These are phyloP conservation scores for Hemileia vastatrix DNA, from an alignment of 1,284 basidiomycete species.

Conservation along the genomic window DNA sequence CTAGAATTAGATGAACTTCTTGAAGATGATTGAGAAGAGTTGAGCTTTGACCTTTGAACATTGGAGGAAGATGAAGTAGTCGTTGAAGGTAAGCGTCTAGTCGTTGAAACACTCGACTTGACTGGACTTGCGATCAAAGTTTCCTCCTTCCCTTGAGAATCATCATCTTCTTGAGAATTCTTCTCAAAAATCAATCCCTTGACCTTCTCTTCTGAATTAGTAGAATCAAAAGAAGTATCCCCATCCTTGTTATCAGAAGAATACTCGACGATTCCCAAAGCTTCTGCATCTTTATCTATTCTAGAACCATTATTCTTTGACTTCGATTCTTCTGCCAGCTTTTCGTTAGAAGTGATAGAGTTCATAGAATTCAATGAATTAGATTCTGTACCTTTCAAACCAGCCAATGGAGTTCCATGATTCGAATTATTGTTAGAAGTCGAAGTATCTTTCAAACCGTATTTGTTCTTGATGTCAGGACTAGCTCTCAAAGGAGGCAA, in stretches of 20 bases:
- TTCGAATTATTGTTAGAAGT: background rate
- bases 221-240: background rate
- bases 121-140: too few species aligned
- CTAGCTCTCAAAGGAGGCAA: constrained; percentile 11
- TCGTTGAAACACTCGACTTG: too few species aligned
- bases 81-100: too few species aligned
- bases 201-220: background rate
- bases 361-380: background rate
- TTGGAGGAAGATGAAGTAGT: background rate
- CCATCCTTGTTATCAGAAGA: background rate
- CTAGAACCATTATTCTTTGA: background rate
- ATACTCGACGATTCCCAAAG: background rate
- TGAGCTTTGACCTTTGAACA: background rate
- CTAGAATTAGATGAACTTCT: background rate
- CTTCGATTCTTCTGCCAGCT: background rate
- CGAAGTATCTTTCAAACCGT: constrained; percentile 16
- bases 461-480: constrained; percentile 19
- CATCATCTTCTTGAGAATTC: background rate
- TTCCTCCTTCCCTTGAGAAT: too few species aligned
- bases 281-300: background rate
- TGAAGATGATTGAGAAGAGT: background rate
- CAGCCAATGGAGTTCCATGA: too few species aligned
- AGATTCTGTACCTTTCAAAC: background rate
- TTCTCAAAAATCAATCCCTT: background rate
- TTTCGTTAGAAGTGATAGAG: background rate